These are phyloP conservation scores for Vitis hybrid DNA, from an alignment of 177 flowering plant species.

Conservation along the genomic window DNA sequence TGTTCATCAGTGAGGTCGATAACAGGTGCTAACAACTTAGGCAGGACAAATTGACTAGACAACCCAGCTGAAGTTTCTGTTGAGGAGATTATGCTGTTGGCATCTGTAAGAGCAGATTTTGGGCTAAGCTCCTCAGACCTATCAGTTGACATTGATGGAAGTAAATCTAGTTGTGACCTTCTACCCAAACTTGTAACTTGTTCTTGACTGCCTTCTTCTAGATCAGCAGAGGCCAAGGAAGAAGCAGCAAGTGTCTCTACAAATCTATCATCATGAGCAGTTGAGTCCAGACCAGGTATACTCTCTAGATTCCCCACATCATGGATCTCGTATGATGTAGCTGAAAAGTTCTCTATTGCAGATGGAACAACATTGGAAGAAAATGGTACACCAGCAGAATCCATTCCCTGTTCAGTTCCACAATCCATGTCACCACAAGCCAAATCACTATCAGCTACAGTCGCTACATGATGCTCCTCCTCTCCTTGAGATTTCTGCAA, in stretches of 20 bases:
- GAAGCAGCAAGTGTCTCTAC: conserved; percentile 36
- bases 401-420: conserved; percentile 22
- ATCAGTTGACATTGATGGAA: conserved; percentile 60
- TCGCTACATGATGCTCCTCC: conserved; percentile 26
- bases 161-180: conserved; percentile 29
- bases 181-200: conserved; percentile 34
- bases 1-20: conserved; percentile 63
- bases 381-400: conserved; percentile 21
- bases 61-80: conserved; percentile 55
- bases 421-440: conserved; percentile 15
- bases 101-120: conserved; percentile 45
- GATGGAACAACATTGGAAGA: conserved; percentile 27
- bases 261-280: conserved; percentile 31
- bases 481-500: conserved; percentile 33
- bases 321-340: conserved; percentile 31
- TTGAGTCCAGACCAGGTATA: conserved; percentile 81
- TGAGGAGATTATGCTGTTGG: conserved; percentile 41
- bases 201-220: conserved; percentile 54
- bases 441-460: conserved; percentile 15
- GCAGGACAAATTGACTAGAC: conserved; percentile 53
- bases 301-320: conserved; percentile 47
- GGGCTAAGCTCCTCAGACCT: conserved; percentile 83
- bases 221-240: conserved; percentile 39
- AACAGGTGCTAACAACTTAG: conserved; percentile 86
- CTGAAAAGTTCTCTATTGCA: conserved; percentile 24